A percentile compares a stretch with the other conserved stretches of the same genome.
phyloP scores from a whole-genome alignment of 129 eudicot genomes.

The Arctium lappa region DNA sequence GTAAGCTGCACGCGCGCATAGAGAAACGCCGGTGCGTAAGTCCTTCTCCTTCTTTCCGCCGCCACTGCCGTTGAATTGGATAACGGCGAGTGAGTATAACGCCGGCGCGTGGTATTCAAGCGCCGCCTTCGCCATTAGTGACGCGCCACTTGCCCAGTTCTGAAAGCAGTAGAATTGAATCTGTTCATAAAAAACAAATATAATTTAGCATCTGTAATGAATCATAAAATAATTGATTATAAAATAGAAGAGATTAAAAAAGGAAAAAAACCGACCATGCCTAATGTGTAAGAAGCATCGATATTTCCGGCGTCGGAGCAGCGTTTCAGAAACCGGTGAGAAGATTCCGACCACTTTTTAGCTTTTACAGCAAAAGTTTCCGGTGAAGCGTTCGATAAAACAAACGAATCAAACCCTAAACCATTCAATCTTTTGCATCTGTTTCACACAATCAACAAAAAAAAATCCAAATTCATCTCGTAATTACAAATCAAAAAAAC shows the following conservation, averaged over 20 bases:
- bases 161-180: constrained; percentile 34
- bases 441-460: constrained; percentile 11
- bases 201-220: not conserved
- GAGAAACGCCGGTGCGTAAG: constrained; percentile 31
- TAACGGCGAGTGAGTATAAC: constrained; percentile 40
- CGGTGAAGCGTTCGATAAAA: constrained; percentile 30
- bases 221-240: too few species aligned
- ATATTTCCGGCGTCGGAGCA: constrained; percentile 39
- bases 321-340: constrained; percentile 31
- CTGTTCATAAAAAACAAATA: constrained; percentile 10
- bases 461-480: not conserved
- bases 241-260: not conserved
- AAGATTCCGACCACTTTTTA: constrained; percentile 26
- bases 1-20: constrained; percentile 39
- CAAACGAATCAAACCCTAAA: constrained; percentile 27
- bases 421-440: constrained; percentile 33
- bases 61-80: constrained; percentile 47
- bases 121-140: constrained; percentile 42
- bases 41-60: constrained; percentile 23
- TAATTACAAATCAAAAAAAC: not conserved
- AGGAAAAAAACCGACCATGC: constrained; percentile 34
- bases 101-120: constrained; percentile 34
- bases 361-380: constrained; percentile 32
- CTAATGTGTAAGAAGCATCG: constrained; percentile 42
- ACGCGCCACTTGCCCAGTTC: constrained; percentile 24